phyloP scores from a whole-genome alignment of 768 basidiomycete species.

The Amanita jacksonii region DNA sequence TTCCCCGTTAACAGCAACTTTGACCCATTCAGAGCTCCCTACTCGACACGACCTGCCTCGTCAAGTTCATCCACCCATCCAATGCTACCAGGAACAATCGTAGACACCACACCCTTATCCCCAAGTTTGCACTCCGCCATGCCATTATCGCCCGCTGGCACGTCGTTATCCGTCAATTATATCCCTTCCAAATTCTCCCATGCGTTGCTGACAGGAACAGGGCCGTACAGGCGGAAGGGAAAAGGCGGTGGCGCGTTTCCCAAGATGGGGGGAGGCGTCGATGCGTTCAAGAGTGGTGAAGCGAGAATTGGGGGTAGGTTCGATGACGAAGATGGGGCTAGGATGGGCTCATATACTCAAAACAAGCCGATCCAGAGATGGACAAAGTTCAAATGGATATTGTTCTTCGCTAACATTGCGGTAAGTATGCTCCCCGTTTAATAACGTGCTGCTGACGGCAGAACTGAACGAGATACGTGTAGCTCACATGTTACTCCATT shows the following conservation, averaged over 20 bases:
- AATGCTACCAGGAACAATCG: conserved; percentile 5
- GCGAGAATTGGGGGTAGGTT: background rate
- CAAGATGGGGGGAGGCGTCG: conserved; percentile 6
- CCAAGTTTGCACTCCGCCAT: too few species aligned
- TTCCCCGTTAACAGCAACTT: too few species aligned
- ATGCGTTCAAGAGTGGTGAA: conserved; percentile 6
- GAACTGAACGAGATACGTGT: background rate
- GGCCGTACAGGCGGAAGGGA: background rate
- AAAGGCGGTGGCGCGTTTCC: background rate
- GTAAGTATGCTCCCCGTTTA: conserved; percentile 17
- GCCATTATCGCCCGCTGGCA: background rate
- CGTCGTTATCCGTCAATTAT: conserved; percentile 3
- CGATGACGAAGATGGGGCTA: conserved; percentile 15
- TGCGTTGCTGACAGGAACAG: background rate
- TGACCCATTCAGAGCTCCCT: too few species aligned
- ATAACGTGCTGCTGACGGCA: background rate
- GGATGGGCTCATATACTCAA: background rate
- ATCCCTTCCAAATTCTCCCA: conserved; percentile 6
- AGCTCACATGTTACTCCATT: conserved; percentile 51
- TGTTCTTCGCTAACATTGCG: conserved; percentile 56
- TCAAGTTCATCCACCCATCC: conserved; percentile 3
- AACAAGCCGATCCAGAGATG: background rate
- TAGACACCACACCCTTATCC: background rate
- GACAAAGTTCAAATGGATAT: conserved; percentile 61
- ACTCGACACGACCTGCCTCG: background rate